phyloP scores from a whole-genome alignment of 257 asterid species.

The Catharanthus roseus region DNA sequence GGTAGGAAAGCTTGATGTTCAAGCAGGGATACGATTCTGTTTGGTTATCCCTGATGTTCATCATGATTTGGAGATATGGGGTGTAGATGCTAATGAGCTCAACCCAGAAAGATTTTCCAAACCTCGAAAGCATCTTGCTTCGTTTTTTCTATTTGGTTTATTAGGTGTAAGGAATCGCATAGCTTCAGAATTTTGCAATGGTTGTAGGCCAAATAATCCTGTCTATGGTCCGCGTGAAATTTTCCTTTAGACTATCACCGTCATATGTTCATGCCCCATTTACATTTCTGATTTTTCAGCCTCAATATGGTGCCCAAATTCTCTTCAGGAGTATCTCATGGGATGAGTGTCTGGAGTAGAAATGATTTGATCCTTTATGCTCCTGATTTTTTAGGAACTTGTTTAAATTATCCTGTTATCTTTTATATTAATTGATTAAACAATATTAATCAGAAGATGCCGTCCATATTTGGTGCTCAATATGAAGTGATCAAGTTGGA shows the following conservation, averaged over 20 bases:
- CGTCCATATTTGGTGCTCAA: too few relatives aligned
- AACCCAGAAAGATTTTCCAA: constrained; percentile 29
- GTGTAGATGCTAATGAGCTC: constrained; percentile 34
- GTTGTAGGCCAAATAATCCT: constrained; percentile 30
- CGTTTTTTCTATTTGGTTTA: constrained; percentile 28
- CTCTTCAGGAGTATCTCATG: constrained; percentile 5
- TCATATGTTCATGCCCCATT: constrained; percentile 34
- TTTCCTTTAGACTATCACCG: constrained; percentile 25
- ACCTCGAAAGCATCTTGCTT: constrained; percentile 25
- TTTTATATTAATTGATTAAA: too few relatives aligned
- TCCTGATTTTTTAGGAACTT: too few relatives aligned
- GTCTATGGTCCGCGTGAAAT: constrained; percentile 22
- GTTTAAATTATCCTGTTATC: too few relatives aligned
- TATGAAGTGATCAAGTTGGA: neutral
- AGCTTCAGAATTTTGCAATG: constrained; percentile 33
- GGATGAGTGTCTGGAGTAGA: too few relatives aligned
- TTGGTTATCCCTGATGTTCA: constrained; percentile 25
- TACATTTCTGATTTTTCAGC: constrained; percentile 18
- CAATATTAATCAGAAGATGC: too few relatives aligned
- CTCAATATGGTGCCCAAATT: constrained; percentile 31
- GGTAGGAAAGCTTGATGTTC: constrained; percentile 23
- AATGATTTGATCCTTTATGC: too few relatives aligned
- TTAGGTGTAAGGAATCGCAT: constrained; percentile 31
- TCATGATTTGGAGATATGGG: constrained; percentile 31
- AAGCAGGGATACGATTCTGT: constrained; percentile 20